Percentiles rank a stretch among this genome's conserved stretches.
Evolutionary conservation across 768 basidiomycete species (phyloP).

Genomic region (Vishniacozyma victoriae): DNA sequence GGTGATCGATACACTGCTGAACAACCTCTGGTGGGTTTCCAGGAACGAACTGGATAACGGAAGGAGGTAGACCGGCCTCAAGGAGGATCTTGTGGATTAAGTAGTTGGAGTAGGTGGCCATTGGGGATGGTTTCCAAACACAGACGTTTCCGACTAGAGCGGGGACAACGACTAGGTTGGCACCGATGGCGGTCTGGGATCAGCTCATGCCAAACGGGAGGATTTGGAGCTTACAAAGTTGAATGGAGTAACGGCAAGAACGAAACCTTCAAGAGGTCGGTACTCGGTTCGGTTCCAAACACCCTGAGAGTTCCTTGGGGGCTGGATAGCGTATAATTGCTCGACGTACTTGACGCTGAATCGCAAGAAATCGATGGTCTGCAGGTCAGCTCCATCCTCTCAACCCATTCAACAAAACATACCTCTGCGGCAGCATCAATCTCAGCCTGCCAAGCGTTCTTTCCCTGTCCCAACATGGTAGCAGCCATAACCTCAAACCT

Average conservation of each 20-base stretch:
- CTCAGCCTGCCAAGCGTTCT: conserved; percentile 99
- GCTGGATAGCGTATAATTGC: conserved; percentile 86
- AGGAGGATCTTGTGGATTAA: conserved; percentile 80
- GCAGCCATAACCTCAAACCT: conserved; percentile 91
- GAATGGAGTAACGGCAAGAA: conserved; percentile 94
- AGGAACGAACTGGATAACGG: conserved; percentile 95
- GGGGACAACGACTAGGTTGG: conserved; percentile 76
- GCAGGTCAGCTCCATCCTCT: neutral
- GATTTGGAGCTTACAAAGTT: conserved; percentile 53
- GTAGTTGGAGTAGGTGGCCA: conserved; percentile 92
- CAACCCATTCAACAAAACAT: conserved; percentile 19
- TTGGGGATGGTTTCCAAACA: conserved; percentile 96
- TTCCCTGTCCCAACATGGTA: conserved; percentile 96
- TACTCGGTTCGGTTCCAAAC: conserved; percentile 97
- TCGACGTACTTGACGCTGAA: conserved; percentile 97
- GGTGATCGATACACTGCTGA: conserved; percentile 71
- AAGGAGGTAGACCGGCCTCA: conserved; percentile 88
- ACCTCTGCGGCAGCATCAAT: conserved; percentile 99
- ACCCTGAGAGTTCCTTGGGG: conserved; percentile 73
- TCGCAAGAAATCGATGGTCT: conserved; percentile 87
- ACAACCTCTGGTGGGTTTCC: conserved; percentile 78
- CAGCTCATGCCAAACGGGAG: neutral
- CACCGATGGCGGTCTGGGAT: conserved; percentile 79
- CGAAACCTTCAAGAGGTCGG: conserved; percentile 96
- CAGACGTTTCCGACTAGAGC: conserved; percentile 91